Conservation (phyloP, 208 protist genomes). For the Wallacemonas sp. region DNA sequence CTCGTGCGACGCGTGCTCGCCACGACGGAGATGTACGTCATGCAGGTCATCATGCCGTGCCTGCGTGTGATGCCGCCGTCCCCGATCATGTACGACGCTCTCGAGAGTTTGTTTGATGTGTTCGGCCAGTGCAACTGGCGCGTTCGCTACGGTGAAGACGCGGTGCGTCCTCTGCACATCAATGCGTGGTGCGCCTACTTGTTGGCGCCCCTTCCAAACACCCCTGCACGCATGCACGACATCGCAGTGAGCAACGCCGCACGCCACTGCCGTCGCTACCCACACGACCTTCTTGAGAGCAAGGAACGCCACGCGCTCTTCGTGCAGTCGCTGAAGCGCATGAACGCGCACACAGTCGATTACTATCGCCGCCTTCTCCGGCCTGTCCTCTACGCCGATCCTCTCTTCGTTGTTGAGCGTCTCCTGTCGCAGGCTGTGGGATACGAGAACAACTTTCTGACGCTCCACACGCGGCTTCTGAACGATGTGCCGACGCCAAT, state of each 20-base stretch:
- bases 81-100: conserved; percentile 50
- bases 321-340: conserved; percentile 65
- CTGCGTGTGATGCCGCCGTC: conserved; percentile 71
- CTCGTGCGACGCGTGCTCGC: conserved; percentile 26
- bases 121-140: conserved; percentile 12
- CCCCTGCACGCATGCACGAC: conserved; percentile 14
- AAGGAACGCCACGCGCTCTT: conserved; percentile 68
- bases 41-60: conserved; percentile 71
- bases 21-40: conserved; percentile 49
- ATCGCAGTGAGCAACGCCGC: not conserved
- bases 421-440: conserved; percentile 75
- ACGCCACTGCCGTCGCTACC: conserved; percentile 21
- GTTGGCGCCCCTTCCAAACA: conserved; percentile 10
- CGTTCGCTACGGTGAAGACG: not conserved
- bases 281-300: conserved; percentile 59
- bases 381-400: conserved; percentile 66
- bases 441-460: conserved; percentile 79
- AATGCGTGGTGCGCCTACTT: conserved; percentile 1
- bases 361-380: conserved; percentile 54
- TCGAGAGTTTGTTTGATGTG: conserved; percentile 38
- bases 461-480: conserved; percentile 65
- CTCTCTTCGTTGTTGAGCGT: conserved; percentile 60
- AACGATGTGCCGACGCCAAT: conserved; percentile 50
- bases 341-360: conserved; percentile 59
- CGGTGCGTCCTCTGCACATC: not conserved